phyloP scores from a whole-genome alignment of 2,329 filamentous ascomycete species.

The Talaromyces rugulosus region DNA sequence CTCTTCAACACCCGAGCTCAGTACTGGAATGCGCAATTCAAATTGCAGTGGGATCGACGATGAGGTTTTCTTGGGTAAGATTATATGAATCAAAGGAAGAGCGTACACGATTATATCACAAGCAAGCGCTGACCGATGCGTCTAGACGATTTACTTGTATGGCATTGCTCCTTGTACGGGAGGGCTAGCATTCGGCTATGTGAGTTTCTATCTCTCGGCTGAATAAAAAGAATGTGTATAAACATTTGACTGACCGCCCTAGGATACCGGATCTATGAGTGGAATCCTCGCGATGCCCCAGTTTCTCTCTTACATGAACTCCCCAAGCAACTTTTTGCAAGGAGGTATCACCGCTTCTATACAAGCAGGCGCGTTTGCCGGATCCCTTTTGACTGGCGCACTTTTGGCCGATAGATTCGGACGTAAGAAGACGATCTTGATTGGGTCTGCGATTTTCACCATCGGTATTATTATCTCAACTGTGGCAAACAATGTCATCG shows the following conservation, averaged over 20 bases:
- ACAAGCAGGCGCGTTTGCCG: slow-evolving; percentile 47
- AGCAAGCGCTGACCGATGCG: neutral
- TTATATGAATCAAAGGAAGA: neutral
- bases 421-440: slow-evolving; percentile 40
- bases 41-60: neutral
- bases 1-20: neutral
- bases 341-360: slow-evolving; percentile 45
- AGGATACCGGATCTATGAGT: slow-evolving; percentile 21
- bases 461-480: slow-evolving; percentile 34
- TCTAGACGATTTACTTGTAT: slow-evolving; percentile 22
- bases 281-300: slow-evolving; percentile 20
- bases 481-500: slow-evolving; percentile 23
- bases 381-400: slow-evolving; percentile 40
- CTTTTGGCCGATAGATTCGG: slow-evolving; percentile 46
- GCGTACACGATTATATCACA: neutral
- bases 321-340: slow-evolving; percentile 22
- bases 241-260: neutral
- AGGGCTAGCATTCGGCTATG: slow-evolving; percentile 25
- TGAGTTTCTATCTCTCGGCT: slow-evolving; percentile 1
- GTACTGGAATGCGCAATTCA: neutral
- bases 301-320: slow-evolving; percentile 23
- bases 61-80: neutral
- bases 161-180: slow-evolving; percentile 23
- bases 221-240: neutral
- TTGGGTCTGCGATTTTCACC: slow-evolving; percentile 44